These are phyloP conservation scores for Talaromyces sp. DNA, from an alignment of 2,329 filamentous ascomycete species.

Conservation along the genomic window DNA sequence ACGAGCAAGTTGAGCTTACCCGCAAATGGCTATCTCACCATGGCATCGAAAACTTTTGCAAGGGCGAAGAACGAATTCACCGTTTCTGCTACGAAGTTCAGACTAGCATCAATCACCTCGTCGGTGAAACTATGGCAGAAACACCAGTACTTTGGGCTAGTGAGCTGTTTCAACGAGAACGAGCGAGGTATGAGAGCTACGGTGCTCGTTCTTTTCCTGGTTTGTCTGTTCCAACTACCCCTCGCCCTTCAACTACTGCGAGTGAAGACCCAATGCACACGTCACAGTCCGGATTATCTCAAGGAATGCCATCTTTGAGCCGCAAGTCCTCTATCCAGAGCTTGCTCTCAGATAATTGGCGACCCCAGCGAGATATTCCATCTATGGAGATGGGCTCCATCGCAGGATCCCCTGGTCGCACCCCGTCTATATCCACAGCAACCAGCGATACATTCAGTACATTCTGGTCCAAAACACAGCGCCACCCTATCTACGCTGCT, in stretches of 20 bases:
- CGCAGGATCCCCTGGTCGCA: slow-evolving; percentile 64
- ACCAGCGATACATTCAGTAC: slow-evolving; percentile 70
- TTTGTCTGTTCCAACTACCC: slow-evolving; percentile 49
- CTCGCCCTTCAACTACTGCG: slow-evolving; percentile 48
- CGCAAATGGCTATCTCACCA: slow-evolving; percentile 78
- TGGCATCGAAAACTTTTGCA: slow-evolving; percentile 89
- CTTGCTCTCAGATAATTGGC: slow-evolving; percentile 69
- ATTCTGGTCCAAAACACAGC: slow-evolving; percentile 87
- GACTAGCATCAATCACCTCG: slow-evolving; percentile 79
- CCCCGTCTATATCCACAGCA: slow-evolving; percentile 67
- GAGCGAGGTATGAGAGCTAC: slow-evolving; percentile 45
- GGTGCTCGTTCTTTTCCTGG: slow-evolving; percentile 39
- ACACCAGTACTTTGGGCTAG: slow-evolving; percentile 91
- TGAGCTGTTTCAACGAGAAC: slow-evolving; percentile 78
- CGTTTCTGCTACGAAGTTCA: slow-evolving; percentile 90
- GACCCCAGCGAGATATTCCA: slow-evolving; percentile 58
- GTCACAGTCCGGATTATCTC: slow-evolving; percentile 33
- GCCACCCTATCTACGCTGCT: slow-evolving; percentile 65
- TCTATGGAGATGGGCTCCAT: slow-evolving; percentile 63
- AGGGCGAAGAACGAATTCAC: slow-evolving; percentile 91
- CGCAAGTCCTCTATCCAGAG: slow-evolving; percentile 71
- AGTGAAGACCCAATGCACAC: slow-evolving; percentile 45
- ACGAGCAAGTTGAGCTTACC: slow-evolving; percentile 88
- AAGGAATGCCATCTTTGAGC: slow-evolving; percentile 38
- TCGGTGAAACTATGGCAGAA: slow-evolving; percentile 80